Conservation (phyloP, 768 basidiomycete species). For the Tulasnella sp. region DNA sequence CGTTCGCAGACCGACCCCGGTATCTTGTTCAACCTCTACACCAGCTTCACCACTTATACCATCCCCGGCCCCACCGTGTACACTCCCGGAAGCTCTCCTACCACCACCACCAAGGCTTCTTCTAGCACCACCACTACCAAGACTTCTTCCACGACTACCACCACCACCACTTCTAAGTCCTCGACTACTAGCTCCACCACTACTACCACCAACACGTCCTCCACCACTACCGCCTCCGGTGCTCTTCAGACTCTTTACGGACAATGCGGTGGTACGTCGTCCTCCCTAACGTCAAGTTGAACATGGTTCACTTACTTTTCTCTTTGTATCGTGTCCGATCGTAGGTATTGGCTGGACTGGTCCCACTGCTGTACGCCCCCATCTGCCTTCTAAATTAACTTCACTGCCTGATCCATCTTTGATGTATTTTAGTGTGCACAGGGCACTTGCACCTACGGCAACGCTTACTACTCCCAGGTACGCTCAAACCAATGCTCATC, state of each 20-base stretch:
- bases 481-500: not conserved
- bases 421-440: not conserved
- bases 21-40: conserved; percentile 47
- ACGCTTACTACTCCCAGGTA: conserved; percentile 26
- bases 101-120: not conserved
- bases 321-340: not conserved
- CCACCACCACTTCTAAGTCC: not conserved
- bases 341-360: not conserved
- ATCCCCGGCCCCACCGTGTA: conserved; percentile 43
- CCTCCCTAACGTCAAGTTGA: not conserved
- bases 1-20: conserved; percentile 39
- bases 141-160: not conserved
- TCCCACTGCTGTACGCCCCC: not conserved
- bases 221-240: conserved; percentile 21
- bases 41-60: conserved; percentile 42
- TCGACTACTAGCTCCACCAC: conserved; percentile 8
- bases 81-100: not conserved
- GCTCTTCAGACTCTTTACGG: conserved; percentile 11
- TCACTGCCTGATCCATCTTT: not conserved
- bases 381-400: not conserved
- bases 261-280: conserved; percentile 24
- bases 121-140: not conserved
- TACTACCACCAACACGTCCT: conserved; percentile 13
- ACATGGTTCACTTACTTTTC: not conserved
- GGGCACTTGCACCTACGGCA: conserved; percentile 11